A percentile compares a stretch with the other conserved stretches of the same genome.
Evolutionary conservation across 176 grass and related monocot species (phyloP).

Genomic region (Paspalum notatum): DNA sequence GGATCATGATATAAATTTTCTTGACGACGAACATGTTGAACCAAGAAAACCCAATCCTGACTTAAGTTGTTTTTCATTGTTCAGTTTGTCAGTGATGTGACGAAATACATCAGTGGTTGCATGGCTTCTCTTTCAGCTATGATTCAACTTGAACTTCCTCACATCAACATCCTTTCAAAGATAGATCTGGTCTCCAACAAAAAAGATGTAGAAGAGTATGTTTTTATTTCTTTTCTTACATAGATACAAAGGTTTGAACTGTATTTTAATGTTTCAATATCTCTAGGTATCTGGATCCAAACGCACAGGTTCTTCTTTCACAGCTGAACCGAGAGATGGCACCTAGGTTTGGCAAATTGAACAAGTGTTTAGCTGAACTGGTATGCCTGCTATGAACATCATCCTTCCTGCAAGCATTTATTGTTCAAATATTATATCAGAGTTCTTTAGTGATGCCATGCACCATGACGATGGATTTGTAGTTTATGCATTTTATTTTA

Average conservation of each 20-base stretch:
- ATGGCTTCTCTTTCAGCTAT: slow-evolving; percentile 97
- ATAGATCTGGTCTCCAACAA: slow-evolving; percentile 92
- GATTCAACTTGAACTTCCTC: slow-evolving; percentile 98
- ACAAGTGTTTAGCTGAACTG: slow-evolving; percentile 84
- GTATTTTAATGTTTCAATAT: slow-evolving; percentile 8
- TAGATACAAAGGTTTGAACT: slow-evolving; percentile 14
- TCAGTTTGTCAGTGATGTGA: slow-evolving; percentile 93
- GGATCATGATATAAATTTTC: slow-evolving; percentile 23
- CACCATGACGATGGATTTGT: background rate
- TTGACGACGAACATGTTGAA: background rate
- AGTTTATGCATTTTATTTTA: background rate
- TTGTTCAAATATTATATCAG: background rate
- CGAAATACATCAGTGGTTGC: slow-evolving; percentile 97
- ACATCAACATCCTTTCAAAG: slow-evolving; percentile 97
- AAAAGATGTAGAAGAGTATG: slow-evolving; percentile 90
- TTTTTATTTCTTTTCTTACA: slow-evolving; percentile 16
- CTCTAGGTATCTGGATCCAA: slow-evolving; percentile 87
- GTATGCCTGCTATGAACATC: slow-evolving; percentile 43
- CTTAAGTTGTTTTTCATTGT: slow-evolving; percentile 42
- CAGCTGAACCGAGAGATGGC: slow-evolving; percentile 92
- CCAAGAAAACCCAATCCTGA: background rate
- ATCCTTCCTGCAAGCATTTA: background rate
- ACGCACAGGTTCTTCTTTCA: slow-evolving; percentile 75
- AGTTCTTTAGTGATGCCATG: background rate
- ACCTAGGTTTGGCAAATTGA: slow-evolving; percentile 84